phyloP scores from a whole-genome alignment of 139 green algal genomes.

The Chlamydomonas asymmetrica region DNA sequence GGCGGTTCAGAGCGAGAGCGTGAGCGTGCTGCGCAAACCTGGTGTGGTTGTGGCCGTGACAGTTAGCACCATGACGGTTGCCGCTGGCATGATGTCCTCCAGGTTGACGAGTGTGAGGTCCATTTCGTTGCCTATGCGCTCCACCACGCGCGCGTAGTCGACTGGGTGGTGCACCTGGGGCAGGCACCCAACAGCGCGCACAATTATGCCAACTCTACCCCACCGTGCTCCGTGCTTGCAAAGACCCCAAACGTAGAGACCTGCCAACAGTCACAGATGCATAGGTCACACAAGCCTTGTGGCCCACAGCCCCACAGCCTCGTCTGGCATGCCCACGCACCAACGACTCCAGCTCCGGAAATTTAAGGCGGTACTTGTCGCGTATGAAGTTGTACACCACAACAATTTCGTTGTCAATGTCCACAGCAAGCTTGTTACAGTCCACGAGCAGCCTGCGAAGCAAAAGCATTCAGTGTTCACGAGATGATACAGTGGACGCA shows the following conservation, averaged over 20 bases:
- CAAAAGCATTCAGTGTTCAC: conserved; percentile 2
- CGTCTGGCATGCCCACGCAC: conserved; percentile 33
- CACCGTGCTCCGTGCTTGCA: too few relatives aligned
- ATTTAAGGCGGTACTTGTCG: conserved; percentile 81
- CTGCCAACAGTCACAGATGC: not conserved
- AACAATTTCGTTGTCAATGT: conserved; percentile 95
- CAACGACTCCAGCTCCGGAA: conserved; percentile 95
- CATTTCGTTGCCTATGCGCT: conserved; percentile 85
- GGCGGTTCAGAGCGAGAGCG: too few relatives aligned
- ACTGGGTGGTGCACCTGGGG: conserved; percentile 82
- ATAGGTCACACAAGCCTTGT: not conserved
- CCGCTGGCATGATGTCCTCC: conserved; percentile 62
- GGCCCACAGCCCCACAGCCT: too few relatives aligned
- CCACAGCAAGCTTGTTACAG: conserved; percentile 94
- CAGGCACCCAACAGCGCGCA: too few relatives aligned
- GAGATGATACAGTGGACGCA: too few relatives aligned
- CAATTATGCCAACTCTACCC: too few relatives aligned
- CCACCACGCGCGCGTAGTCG: conserved; percentile 91
- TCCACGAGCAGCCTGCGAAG: conserved; percentile 85
- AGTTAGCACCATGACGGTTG: conserved; percentile 91
- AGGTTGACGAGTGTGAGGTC: conserved; percentile 56
- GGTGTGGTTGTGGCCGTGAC: conserved; percentile 83
- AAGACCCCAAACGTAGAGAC: not conserved
- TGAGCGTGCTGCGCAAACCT: too few relatives aligned
- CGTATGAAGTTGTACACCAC: conserved; percentile 86